Conservation (phyloP, 176 grass and related monocot genomes). For the Aegilops umbellulata region DNA sequence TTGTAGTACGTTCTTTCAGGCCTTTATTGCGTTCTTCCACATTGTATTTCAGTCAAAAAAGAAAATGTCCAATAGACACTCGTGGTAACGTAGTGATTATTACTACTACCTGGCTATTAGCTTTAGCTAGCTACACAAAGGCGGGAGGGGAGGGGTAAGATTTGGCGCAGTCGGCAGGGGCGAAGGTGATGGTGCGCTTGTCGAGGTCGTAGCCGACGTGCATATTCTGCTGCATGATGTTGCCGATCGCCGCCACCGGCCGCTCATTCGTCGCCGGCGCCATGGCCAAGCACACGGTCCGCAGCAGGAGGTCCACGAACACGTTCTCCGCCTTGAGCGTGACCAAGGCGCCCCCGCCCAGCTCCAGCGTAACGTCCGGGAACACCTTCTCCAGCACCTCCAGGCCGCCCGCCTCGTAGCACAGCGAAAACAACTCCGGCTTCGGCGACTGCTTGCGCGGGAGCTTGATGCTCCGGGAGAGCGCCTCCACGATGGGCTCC, state of each 20-base stretch:
- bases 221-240: slow-evolving; percentile 55
- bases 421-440: slow-evolving; percentile 25
- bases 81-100: too few relatives aligned
- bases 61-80: too few relatives aligned
- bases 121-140: neutral
- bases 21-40: too few relatives aligned
- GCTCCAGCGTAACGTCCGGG: slow-evolving; percentile 42
- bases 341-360: slow-evolving; percentile 20
- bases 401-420: slow-evolving; percentile 37
- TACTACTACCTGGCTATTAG: neutral
- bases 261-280: neutral
- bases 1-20: too few relatives aligned
- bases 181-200: slow-evolving; percentile 39
- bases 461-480: slow-evolving; percentile 22
- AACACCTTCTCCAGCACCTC: neutral
- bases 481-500: slow-evolving; percentile 10
- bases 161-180: slow-evolving; percentile 33
- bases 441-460: slow-evolving; percentile 27
- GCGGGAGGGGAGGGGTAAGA: neutral
- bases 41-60: too few relatives aligned
- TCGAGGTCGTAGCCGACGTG: slow-evolving; percentile 62
- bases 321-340: slow-evolving; percentile 38
- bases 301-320: slow-evolving; percentile 3
- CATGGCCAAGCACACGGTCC: slow-evolving; percentile 40
- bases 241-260: slow-evolving; percentile 40